Evolutionary conservation across 805 yeast species (phyloP).

Genomic region (Scheffersomyces amazonensis): DNA sequence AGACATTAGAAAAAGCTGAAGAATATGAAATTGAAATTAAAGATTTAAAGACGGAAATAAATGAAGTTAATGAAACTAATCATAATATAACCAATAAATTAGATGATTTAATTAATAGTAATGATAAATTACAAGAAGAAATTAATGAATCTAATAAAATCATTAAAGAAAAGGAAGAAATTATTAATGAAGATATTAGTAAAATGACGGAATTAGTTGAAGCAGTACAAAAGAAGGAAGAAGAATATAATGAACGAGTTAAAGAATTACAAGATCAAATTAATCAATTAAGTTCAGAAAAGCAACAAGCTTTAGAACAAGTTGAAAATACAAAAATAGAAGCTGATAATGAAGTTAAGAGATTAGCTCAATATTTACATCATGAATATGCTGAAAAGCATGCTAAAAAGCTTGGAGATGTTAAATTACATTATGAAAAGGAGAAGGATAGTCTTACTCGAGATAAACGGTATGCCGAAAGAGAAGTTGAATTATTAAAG

Average conservation of each 20-base stretch:
- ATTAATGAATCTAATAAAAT: background rate
- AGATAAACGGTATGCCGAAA: slow-evolving; percentile 44
- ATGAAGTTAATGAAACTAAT: slow-evolving; percentile 2
- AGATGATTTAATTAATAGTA: background rate
- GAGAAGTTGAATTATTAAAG: slow-evolving; percentile 53
- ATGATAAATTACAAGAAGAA: background rate
- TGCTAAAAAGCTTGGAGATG: slow-evolving; percentile 62
- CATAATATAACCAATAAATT: background rate
- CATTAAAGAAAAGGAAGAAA: slow-evolving; percentile 25
- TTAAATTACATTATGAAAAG: slow-evolving; percentile 32
- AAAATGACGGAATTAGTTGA: slow-evolving; percentile 27
- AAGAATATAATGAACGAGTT: slow-evolving; percentile 2
- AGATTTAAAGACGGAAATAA: slow-evolving; percentile 7
- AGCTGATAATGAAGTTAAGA: slow-evolving; percentile 53
- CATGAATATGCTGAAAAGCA: slow-evolving; percentile 76
- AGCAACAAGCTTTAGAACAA: slow-evolving; percentile 16
- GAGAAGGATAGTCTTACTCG: slow-evolving; percentile 39
- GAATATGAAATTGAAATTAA: slow-evolving; percentile 7
- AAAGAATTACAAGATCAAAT: slow-evolving; percentile 6
- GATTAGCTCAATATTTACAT: slow-evolving; percentile 67
- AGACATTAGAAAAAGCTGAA: slow-evolving; percentile 3
- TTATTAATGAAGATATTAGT: slow-evolving; percentile 27
- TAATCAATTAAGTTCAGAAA: slow-evolving; percentile 4
- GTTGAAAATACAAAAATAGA: slow-evolving; percentile 41
- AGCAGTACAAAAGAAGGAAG: slow-evolving; percentile 17